Percentiles rank a stretch among this genome's conserved stretches.
Evolutionary conservation across 345 rosid species (phyloP).

Genomic region (Eucalyptus erythrocorys): DNA sequence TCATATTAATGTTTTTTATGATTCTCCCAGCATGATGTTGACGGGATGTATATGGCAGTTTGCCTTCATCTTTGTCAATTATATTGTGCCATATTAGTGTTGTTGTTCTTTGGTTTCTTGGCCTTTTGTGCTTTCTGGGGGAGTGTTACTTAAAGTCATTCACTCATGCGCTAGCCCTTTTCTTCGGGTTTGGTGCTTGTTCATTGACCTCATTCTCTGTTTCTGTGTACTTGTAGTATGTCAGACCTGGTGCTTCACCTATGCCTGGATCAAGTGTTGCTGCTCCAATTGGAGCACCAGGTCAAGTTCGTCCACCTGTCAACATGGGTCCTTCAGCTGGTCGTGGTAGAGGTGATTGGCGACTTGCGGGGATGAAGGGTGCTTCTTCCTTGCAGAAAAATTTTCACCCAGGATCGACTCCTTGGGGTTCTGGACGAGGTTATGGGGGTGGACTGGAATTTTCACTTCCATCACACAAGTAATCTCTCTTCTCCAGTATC

Average conservation of each 20-base stretch:
- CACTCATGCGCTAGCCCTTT: neutral
- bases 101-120: neutral
- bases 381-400: conserved; percentile 66
- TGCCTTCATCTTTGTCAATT: neutral
- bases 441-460: conserved; percentile 75
- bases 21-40: neutral
- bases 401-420: conserved; percentile 54
- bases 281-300: conserved; percentile 46
- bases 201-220: neutral
- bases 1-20: neutral
- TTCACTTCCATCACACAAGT: conserved; percentile 99
- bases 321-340: conserved; percentile 55
- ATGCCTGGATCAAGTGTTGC: conserved; percentile 50
- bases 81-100: neutral
- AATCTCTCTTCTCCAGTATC: conserved; percentile 5
- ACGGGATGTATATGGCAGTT: neutral
- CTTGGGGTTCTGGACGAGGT: conserved; percentile 76
- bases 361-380: conserved; percentile 62
- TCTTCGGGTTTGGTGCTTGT: conserved; percentile 1
- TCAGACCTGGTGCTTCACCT: conserved; percentile 89
- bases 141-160: neutral
- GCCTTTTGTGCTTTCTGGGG: neutral
- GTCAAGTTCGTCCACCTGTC: conserved; percentile 71
- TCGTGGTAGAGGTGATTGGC: conserved; percentile 97
- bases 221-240: conserved; percentile 65